phyloP scores from a whole-genome alignment of 768 basidiomycete species.

The Leccinum olivaceopallidum region DNA sequence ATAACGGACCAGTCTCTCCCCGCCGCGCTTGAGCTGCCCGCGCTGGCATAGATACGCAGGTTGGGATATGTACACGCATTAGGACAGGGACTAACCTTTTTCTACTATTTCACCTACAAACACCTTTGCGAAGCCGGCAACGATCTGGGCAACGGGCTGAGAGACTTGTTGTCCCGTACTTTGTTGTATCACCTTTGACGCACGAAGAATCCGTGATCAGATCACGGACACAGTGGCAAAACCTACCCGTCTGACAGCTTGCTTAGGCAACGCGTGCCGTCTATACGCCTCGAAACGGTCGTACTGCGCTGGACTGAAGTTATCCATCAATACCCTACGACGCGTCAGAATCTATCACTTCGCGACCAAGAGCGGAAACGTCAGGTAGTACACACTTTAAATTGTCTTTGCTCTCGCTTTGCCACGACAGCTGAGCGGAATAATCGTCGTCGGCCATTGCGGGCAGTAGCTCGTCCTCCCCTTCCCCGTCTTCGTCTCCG shows the following conservation, averaged over 20 bases:
- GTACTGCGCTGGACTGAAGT: slow-evolving; percentile 80
- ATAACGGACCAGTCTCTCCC: slow-evolving; percentile 74
- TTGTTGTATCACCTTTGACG: slow-evolving; percentile 75
- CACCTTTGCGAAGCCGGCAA: slow-evolving; percentile 88
- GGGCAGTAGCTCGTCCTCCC: slow-evolving; percentile 75
- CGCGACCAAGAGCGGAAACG: slow-evolving; percentile 2
- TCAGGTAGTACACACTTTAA: slow-evolving; percentile 54
- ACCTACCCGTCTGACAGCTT: slow-evolving; percentile 74
- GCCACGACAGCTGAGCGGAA: slow-evolving; percentile 79
- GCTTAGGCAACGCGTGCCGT: slow-evolving; percentile 80
- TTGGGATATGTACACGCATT: neutral
- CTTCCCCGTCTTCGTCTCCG: slow-evolving; percentile 59
- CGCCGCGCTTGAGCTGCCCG: slow-evolving; percentile 72
- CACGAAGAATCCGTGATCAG: neutral
- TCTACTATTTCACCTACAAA: slow-evolving; percentile 94
- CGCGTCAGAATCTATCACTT: neutral
- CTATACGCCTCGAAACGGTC: slow-evolving; percentile 89
- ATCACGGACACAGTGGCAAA: neutral
- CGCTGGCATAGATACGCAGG: slow-evolving; percentile 42
- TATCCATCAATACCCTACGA: slow-evolving; percentile 81
- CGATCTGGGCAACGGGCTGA: slow-evolving; percentile 83
- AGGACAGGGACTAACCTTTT: slow-evolving; percentile 53
- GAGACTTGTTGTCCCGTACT: slow-evolving; percentile 79
- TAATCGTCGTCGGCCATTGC: slow-evolving; percentile 91
- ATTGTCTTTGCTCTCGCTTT: slow-evolving; percentile 88